These are phyloP conservation scores for Nectriaceae sp. DNA, from an alignment of 2,329 filamentous ascomycete genomes.

Conservation along the genomic window DNA sequence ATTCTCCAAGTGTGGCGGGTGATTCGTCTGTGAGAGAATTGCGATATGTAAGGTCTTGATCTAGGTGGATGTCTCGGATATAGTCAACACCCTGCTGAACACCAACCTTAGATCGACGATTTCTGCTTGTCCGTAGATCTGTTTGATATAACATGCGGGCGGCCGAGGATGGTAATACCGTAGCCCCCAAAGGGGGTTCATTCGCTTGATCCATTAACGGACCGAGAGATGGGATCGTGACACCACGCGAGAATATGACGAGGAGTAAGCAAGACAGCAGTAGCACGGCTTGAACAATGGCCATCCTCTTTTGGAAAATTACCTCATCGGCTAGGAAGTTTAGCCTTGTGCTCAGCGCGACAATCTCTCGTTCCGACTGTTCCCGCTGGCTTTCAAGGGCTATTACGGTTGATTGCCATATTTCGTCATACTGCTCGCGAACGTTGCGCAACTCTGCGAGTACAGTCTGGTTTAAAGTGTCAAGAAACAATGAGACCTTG, in stretches of 20 bases:
- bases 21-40: slow-evolving; percentile 11
- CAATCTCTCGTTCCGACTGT: slow-evolving; percentile 78
- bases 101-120: slow-evolving; percentile 4
- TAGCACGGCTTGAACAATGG: slow-evolving; percentile 86
- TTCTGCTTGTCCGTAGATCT: slow-evolving; percentile 9
- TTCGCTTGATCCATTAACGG: slow-evolving; percentile 31
- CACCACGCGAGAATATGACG: slow-evolving; percentile 73
- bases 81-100: slow-evolving; percentile 15
- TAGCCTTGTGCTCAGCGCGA: slow-evolving; percentile 77
- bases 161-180: slow-evolving; percentile 18
- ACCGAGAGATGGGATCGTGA: slow-evolving; percentile 37
- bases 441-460: slow-evolving; percentile 77
- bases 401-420: slow-evolving; percentile 94
- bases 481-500: slow-evolving; percentile 81
- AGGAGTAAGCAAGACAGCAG: slow-evolving; percentile 84
- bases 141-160: slow-evolving; percentile 15
- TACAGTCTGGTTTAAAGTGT: slow-evolving; percentile 85
- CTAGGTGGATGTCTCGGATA: slow-evolving; percentile 3
- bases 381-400: slow-evolving; percentile 88
- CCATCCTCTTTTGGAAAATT: slow-evolving; percentile 84
- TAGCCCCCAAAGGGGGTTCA: slow-evolving; percentile 20
- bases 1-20: slow-evolving; percentile 13
- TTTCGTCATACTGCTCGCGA: slow-evolving; percentile 86
- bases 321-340: slow-evolving; percentile 94
- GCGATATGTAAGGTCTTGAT: slow-evolving; percentile 4